A percentile compares a stretch with the other conserved stretches of the same genome.
These are phyloP conservation scores for Boletus subparvulus DNA, from an alignment of 768 basidiomycete genomes.

Conservation along the genomic window DNA sequence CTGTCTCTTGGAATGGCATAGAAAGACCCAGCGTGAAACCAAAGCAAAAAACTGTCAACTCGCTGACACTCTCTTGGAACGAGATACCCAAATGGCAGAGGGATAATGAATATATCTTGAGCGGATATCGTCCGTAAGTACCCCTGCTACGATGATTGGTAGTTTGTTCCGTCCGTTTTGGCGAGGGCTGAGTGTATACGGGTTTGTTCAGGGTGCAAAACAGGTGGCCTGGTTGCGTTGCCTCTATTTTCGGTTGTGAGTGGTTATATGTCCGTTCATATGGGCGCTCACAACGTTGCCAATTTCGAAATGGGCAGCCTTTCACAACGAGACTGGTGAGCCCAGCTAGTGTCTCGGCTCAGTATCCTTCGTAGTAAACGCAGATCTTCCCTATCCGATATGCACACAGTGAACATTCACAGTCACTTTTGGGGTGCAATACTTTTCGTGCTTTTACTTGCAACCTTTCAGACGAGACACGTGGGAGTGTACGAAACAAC, in stretches of 20 bases:
- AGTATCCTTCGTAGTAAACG: neutral
- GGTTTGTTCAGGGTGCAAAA: constrained; percentile 49
- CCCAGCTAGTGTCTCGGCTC: neutral
- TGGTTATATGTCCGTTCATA: constrained; percentile 17
- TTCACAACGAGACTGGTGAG: constrained; percentile 78
- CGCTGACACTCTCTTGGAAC: constrained; percentile 46
- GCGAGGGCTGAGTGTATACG: neutral
- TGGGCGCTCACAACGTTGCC: constrained; percentile 16
- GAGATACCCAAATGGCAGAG: constrained; percentile 68
- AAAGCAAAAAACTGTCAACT: constrained; percentile 1
- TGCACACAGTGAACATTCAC: constrained; percentile 74
- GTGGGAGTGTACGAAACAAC: constrained; percentile 51
- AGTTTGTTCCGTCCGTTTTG: constrained; percentile 2
- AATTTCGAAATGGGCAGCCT: constrained; percentile 42
- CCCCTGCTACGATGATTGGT: constrained; percentile 1
- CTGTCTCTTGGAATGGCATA: constrained; percentile 10
- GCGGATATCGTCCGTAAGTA: constrained; percentile 66
- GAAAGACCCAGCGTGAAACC: neutral
- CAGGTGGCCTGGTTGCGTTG: constrained; percentile 59
- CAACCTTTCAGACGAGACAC: constrained; percentile 52
- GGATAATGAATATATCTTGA: constrained; percentile 72
- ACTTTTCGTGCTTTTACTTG: constrained; percentile 56
- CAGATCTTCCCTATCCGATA: constrained; percentile 9
- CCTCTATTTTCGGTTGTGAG: constrained; percentile 69
- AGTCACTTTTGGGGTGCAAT: constrained; percentile 72